Percentiles rank a stretch among this genome's conserved stretches.
Conservation (phyloP, 1,284 basidiomycete genomes). For the Rhodotorula sp. region DNA sequence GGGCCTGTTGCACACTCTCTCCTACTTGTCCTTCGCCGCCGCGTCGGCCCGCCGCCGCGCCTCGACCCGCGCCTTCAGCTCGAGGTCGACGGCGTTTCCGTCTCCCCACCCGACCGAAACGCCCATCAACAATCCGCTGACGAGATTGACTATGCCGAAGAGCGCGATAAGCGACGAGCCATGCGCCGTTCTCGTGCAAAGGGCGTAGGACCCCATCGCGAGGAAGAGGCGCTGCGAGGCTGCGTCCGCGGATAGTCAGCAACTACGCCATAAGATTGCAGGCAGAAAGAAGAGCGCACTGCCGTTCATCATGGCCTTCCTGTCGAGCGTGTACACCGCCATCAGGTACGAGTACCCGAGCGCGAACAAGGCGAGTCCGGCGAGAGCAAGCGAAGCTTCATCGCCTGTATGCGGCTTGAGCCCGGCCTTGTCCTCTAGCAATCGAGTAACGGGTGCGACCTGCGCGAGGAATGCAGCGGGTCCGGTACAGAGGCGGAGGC, state of each 20-base stretch:
- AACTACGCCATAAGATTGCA: background rate
- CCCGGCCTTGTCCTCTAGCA: background rate
- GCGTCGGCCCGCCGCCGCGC: background rate
- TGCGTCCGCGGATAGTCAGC: background rate
- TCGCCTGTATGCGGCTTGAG: background rate
- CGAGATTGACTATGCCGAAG: constrained; percentile 10
- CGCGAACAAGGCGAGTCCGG: background rate
- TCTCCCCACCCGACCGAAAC: constrained; percentile 30
- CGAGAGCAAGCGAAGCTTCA: background rate
- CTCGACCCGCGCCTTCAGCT: constrained; percentile 9
- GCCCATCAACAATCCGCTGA: constrained; percentile 19
- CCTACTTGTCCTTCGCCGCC: background rate
- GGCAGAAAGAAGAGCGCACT: constrained; percentile 3
- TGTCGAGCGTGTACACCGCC: constrained; percentile 32
- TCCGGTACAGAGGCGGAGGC: background rate
- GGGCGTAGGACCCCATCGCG: constrained; percentile 10
- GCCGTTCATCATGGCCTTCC: constrained; percentile 30
- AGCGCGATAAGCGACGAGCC: constrained; percentile 23
- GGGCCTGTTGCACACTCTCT: too few relatives aligned
- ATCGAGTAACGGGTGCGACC: background rate
- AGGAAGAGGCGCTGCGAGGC: constrained; percentile 30
- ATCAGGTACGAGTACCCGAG: constrained; percentile 7
- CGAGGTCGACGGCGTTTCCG: constrained; percentile 36
- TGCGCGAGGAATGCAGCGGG: background rate
- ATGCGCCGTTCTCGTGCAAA: constrained; percentile 10